Evolutionary conservation across 805 yeast genomes (phyloP).

Genomic region (Candida loeiensis): DNA sequence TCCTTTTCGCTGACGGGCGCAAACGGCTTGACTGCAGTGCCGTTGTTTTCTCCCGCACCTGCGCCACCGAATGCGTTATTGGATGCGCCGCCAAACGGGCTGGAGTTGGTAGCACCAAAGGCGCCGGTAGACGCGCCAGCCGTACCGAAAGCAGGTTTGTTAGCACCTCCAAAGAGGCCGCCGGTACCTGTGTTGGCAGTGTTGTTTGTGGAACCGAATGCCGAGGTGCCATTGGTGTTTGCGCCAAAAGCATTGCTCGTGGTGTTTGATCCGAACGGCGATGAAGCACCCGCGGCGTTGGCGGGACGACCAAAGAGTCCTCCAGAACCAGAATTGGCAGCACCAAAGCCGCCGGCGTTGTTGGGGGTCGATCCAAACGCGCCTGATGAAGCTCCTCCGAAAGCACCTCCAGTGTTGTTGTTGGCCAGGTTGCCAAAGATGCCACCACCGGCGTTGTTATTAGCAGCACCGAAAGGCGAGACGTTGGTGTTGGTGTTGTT

Average conservation of each 20-base stretch:
- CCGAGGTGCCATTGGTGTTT: conserved; percentile 12
- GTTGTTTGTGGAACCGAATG: conserved; percentile 12
- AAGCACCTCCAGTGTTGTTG: conserved; percentile 20
- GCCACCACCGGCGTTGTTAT: conserved; percentile 18
- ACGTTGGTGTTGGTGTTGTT: conserved; percentile 11
- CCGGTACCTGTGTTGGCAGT: conserved; percentile 13
- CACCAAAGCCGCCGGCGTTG: conserved; percentile 9
- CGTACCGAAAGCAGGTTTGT: conserved; percentile 18
- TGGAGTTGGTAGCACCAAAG: conserved; percentile 13
- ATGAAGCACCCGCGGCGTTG: conserved; percentile 15
- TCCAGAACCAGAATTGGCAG: conserved; percentile 5
- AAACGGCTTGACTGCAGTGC: conserved; percentile 72
- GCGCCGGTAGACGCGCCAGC: conserved; percentile 11
- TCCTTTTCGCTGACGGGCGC: conserved; percentile 72
- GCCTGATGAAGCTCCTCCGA: conserved; percentile 19
- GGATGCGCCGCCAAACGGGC: conserved; percentile 19
- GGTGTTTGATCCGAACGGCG: conserved; percentile 28
- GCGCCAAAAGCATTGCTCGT: conserved; percentile 35
- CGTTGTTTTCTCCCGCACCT: conserved; percentile 45
- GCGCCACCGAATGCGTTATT: conserved; percentile 17
- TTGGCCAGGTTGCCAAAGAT: conserved; percentile 10
- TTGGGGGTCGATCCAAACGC: conserved; percentile 12
- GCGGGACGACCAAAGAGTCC: conserved; percentile 11
- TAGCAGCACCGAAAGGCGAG: conserved; percentile 30
- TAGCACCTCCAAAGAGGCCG: conserved; percentile 26